Evolutionary conservation across 148 eudicot species (phyloP).

Genomic region (Chenopodium berlandieri): DNA sequence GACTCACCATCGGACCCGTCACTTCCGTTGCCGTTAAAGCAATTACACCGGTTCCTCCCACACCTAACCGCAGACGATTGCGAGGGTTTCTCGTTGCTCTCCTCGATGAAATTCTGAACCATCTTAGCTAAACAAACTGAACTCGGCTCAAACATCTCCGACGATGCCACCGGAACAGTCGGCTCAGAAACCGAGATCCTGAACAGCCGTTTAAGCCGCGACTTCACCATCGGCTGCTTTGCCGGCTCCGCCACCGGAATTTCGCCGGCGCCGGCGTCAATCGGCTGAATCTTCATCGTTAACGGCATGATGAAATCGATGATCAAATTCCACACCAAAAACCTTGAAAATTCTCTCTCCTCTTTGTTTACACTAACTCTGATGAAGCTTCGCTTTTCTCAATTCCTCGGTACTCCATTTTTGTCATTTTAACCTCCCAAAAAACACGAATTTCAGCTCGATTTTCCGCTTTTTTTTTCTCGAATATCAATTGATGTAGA

Average conservation of each 20-base stretch:
- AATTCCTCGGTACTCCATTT: slow-evolving; percentile 27
- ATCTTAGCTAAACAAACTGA: slow-evolving; percentile 81
- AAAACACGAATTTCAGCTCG: neutral
- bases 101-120: slow-evolving; percentile 89
- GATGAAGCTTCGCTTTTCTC: slow-evolving; percentile 13
- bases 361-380: slow-evolving; percentile 20
- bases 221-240: slow-evolving; percentile 41
- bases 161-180: slow-evolving; percentile 19
- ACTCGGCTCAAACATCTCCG: slow-evolving; percentile 64
- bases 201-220: slow-evolving; percentile 63
- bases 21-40: slow-evolving; percentile 59
- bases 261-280: slow-evolving; percentile 38
- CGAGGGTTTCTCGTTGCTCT: slow-evolving; percentile 48
- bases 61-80: slow-evolving; percentile 37
- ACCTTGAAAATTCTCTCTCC: neutral
- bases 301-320: slow-evolving; percentile 43
- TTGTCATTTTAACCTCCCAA: neutral
- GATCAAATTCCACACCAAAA: neutral
- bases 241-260: slow-evolving; percentile 21
- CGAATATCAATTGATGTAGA: neutral
- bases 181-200: slow-evolving; percentile 43
- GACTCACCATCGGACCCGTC: slow-evolving; percentile 61
- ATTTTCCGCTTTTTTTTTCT: neutral
- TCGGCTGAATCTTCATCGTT: slow-evolving; percentile 72
- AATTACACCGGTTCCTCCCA: slow-evolving; percentile 54